Base-by-base conservation (phyloP, 345 rosid species). In the Pelargonium nanum region DNA sequence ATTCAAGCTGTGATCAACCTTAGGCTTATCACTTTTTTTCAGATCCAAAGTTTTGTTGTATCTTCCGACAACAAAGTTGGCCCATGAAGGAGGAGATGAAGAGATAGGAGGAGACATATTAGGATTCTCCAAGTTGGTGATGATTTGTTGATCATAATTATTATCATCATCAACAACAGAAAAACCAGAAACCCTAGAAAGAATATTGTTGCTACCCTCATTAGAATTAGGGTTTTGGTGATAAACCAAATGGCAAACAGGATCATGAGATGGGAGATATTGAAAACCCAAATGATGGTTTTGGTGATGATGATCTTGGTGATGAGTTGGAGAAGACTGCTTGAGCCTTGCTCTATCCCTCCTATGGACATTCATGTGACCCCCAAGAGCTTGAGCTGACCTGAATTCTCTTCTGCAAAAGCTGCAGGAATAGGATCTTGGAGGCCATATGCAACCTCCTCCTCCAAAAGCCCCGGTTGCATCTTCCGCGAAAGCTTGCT, bases 291-390 rank as follows among this genome's bases (percentile, higher is more conserved):
- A 4, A 5, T 13, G 54, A 19, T 51, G 19, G 20, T 51, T 45
- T 17, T 63, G 65, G 26, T 65, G 58, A n/a, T 24, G 68, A 45
- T 55, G 58, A 64, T 55, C 50, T 23, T 61, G 68, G 56, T 57
- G 62, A 17, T 67, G 56, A 64, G 17, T 45, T 5, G 57, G 72
- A 20, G 83, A 77, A 51, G 83, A 62, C 64, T 81, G 85, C 72
- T 83, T 87, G 54, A 84, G 80, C 69, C 91, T 74, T 53, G 95
- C 91, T 72, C 88, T 81, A 64, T 87, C 95, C 62, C 95, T 82
- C 69, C 94, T 80, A 68, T 87, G 94, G 48, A 87, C 83, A 61
- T 85, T 85, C 92, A 85, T 86, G 65, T n/a, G n/a, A n/a, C n/a
- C n/a, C n/a, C n/a, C n/a, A n/a, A n/a, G n/a, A n/a, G n/a, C n/a